Conservation (phyloP, 345 rosid species). For the Lenwebbia sp. region DNA sequence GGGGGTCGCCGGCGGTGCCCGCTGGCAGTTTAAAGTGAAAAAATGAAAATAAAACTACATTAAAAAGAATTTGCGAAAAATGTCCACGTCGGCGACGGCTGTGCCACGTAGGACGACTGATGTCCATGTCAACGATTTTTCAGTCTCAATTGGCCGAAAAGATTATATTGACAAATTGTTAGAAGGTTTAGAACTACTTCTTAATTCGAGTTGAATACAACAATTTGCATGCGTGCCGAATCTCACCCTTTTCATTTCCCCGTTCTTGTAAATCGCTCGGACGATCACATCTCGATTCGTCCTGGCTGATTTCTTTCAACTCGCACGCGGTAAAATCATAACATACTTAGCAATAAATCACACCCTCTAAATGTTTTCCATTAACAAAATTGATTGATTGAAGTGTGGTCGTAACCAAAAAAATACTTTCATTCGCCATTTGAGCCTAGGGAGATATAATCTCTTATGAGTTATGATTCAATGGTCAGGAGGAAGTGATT, state of each 20-base stretch:
- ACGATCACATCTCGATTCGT: neutral
- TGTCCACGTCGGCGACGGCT: accelerated
- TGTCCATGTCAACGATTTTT: too few species aligned
- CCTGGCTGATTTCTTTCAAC: neutral
- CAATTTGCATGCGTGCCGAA: neutral
- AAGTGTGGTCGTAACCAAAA: neutral
- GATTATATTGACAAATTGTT: neutral
- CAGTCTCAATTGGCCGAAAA: accelerated
- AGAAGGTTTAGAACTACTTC: neutral
- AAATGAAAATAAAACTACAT: neutral
- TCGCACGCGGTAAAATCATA: neutral
- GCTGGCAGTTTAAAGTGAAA: neutral
- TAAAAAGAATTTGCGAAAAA: neutral
- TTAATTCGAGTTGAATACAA: neutral
- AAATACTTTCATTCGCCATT: neutral
- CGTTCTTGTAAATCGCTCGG: neutral
- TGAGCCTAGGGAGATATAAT: neutral
- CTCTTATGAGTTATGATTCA: neutral
- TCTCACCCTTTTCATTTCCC: neutral
- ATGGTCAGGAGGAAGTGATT: neutral
- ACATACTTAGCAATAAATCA: neutral
- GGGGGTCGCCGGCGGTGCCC: too few species aligned
- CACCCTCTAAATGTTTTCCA: neutral
- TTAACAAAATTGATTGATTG: neutral
- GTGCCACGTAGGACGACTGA: neutral